Base-by-base conservation (phyloP, 331 rosid genomes). In the Prunus yedoensis region DNA sequence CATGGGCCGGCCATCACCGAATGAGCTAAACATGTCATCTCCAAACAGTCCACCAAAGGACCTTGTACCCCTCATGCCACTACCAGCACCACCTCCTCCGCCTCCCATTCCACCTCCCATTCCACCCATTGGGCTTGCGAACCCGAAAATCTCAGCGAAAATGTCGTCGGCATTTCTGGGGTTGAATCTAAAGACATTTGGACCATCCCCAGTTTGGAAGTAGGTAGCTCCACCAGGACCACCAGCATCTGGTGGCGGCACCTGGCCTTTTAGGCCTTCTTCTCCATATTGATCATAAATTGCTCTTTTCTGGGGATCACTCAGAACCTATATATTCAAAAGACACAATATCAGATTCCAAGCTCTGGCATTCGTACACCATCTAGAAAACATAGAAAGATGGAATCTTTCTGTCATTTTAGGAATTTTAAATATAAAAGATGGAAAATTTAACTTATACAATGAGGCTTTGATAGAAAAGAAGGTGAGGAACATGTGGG, bases 201-300 rank as follows among this genome's bases (percentile, higher is more conserved):
- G 81, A 2, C 94, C 96, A 60, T 90, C 85, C 8, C 96, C 97
- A 25, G 79, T 76, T 49, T 81, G 94, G 88, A 92, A 92, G 85
- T 79, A 92, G 16, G 96, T 51, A 43, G 91, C 80, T 0, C 92
- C 97, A 64, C 86, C 88, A 28, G 82, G 84, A 8, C 69, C 88
- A 9, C 82, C 88, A 2, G 90, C 88, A 77, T 75, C 91, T 0
- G 94, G 90, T 0, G 94, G 88, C 50, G 97, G 97, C 75, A 83
- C 86, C 60, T 82, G 89, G 17, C 97, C 97, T 79, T 92, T 90
- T 1, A 92, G 91, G 2, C 96, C 96, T 75, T 92, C 93, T 81
- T 92, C 97, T 14, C 97, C 97, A 18, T 92, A 92, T 50, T 84
- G 94, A 83, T 90, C 97, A 78, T 92, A 92, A 64, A 92, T 80